A percentile compares a stretch with the other conserved stretches of the same genome.
Evolutionary conservation across 2,329 filamentous ascomycete species (phyloP).

Genomic region (Hypomyces rosellus): DNA sequence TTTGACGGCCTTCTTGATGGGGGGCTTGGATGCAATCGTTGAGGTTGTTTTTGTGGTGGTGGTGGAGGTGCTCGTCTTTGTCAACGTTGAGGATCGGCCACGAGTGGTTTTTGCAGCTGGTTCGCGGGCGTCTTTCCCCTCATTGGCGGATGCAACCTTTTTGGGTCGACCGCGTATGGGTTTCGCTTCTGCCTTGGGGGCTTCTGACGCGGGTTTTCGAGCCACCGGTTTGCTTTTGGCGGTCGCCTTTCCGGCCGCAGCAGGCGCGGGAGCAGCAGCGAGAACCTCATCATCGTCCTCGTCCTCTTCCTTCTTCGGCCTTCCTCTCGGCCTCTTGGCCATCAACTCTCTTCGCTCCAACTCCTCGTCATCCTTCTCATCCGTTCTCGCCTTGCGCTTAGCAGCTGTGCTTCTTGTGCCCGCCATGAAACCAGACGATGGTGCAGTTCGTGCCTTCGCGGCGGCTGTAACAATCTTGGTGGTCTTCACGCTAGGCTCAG

Average conservation of each 20-base stretch:
- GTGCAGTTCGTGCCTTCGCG: slow-evolving; percentile 34
- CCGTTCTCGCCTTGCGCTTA: slow-evolving; percentile 47
- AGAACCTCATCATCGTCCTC: slow-evolving; percentile 14
- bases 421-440: slow-evolving; percentile 23
- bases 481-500: slow-evolving; percentile 30
- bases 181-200: slow-evolving; percentile 16
- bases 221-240: slow-evolving; percentile 15
- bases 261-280: slow-evolving; percentile 12
- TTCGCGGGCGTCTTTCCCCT: slow-evolving; percentile 15
- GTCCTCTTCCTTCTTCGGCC: slow-evolving; percentile 36
- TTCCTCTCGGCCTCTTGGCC: slow-evolving; percentile 34
- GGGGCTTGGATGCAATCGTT: slow-evolving; percentile 31
- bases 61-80: slow-evolving; percentile 20
- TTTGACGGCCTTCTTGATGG: slow-evolving; percentile 54
- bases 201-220: background rate
- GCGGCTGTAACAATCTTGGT: slow-evolving; percentile 44
- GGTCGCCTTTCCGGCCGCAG: slow-evolving; percentile 21
- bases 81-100: slow-evolving; percentile 19
- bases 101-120: slow-evolving; percentile 28
- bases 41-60: background rate
- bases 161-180: slow-evolving; percentile 39
- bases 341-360: slow-evolving; percentile 26
- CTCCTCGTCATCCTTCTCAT: slow-evolving; percentile 45
- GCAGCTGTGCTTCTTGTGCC: slow-evolving; percentile 29
- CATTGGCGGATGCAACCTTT: slow-evolving; percentile 26